phyloP scores from a whole-genome alignment of 2,329 filamentous ascomycete genomes.

The Emmonsiellopsis sp. region DNA sequence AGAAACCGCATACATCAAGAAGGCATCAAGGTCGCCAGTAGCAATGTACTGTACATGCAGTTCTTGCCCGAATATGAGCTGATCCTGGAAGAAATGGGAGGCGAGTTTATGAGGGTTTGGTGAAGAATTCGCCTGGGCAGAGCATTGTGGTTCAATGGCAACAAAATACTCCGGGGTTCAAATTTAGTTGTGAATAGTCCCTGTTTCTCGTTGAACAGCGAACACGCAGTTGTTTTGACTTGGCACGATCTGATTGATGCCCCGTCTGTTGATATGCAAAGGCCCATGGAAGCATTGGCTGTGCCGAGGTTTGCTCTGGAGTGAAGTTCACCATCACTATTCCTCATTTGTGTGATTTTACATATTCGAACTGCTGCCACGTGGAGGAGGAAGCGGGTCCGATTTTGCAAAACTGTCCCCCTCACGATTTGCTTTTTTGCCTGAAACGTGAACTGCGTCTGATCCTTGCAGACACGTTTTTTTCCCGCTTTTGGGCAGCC shows the following conservation, averaged over 20 bases:
- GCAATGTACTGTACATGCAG: constrained; percentile 42
- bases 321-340: too few relatives aligned
- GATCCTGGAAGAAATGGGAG: neutral
- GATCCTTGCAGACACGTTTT: neutral
- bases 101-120: neutral
- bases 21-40: constrained; percentile 26
- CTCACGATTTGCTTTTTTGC: neutral
- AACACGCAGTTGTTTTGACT: too few relatives aligned
- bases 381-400: neutral
- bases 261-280: too few relatives aligned
- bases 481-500: neutral
- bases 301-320: too few relatives aligned
- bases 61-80: constrained; percentile 46
- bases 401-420: neutral
- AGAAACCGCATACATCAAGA: constrained; percentile 30
- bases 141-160: neutral
- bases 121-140: neutral
- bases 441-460: neutral
- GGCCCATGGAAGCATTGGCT: too few relatives aligned
- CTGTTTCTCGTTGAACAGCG: too few relatives aligned
- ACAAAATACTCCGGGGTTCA: too few relatives aligned
- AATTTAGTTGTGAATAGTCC: too few relatives aligned
- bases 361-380: neutral
- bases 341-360: too few relatives aligned
- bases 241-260: too few relatives aligned